Evolutionary conservation across 2,329 filamentous ascomycete species (phyloP).

Genomic region (Dothidotthia symphoricarpi): DNA sequence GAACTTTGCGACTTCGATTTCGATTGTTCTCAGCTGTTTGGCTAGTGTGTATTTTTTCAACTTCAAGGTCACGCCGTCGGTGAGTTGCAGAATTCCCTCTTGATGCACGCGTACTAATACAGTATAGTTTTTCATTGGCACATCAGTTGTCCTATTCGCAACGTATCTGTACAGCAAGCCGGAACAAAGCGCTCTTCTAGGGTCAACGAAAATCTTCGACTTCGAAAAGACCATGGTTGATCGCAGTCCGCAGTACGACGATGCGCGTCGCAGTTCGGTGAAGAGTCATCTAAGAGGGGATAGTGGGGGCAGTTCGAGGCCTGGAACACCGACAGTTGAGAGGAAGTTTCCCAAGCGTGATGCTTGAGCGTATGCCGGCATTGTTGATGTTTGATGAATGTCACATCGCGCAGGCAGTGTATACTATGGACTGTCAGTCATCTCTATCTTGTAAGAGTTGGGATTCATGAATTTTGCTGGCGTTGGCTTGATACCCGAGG

Average conservation of each 20-base stretch:
- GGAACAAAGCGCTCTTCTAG: conserved; percentile 54
- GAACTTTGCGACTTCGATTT: conserved; percentile 90
- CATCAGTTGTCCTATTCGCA: conserved; percentile 71
- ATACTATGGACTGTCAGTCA: not conserved
- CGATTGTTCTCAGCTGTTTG: conserved; percentile 81
- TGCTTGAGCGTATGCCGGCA: too few species aligned
- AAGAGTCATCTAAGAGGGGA: conserved; percentile 14
- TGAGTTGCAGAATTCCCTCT: conserved; percentile 14
- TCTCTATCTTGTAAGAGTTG: too few species aligned
- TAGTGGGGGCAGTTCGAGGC: conserved; percentile 14
- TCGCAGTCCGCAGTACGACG: conserved; percentile 19
- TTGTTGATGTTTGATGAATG: not conserved
- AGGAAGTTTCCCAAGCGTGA: conserved; percentile 25
- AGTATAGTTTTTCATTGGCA: conserved; percentile 77
- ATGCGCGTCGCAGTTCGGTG: conserved; percentile 5
- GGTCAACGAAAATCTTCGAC: conserved; percentile 66
- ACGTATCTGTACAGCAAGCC: conserved; percentile 81
- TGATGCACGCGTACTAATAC: conserved; percentile 12
- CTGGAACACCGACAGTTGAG: conserved; percentile 26
- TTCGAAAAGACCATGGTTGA: conserved; percentile 74
- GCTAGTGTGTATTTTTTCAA: conserved; percentile 85
- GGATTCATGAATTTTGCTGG: too few species aligned
- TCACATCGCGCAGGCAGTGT: not conserved
- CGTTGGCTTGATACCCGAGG: too few species aligned
- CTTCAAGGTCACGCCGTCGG: conserved; percentile 62